These are phyloP conservation scores for Diplodia corticola DNA, from an alignment of 2,329 filamentous ascomycete species.

Conservation along the genomic window DNA sequence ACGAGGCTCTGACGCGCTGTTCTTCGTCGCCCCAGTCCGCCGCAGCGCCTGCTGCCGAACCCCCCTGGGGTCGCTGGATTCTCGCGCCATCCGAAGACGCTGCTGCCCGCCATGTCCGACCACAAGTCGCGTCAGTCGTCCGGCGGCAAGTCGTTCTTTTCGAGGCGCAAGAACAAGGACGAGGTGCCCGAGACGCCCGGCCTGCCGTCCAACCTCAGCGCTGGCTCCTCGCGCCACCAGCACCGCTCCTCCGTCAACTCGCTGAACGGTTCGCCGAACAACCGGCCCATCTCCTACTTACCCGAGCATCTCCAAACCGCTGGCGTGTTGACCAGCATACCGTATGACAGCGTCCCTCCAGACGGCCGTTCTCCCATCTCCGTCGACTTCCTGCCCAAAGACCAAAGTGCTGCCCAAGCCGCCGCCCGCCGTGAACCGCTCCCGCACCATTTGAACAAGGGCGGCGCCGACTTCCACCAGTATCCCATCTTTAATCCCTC, in stretches of 20 bases:
- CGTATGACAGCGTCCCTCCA: conserved; percentile 70
- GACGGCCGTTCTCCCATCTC: conserved; percentile 70
- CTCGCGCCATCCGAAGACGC: background rate
- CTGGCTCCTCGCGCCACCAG: conserved; percentile 71
- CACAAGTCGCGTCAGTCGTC: conserved; percentile 83
- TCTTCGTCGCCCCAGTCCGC: background rate
- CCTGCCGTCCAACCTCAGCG: conserved; percentile 64
- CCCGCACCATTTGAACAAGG: conserved; percentile 81
- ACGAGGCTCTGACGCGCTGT: conserved; percentile 1
- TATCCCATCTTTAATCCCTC: conserved; percentile 73
- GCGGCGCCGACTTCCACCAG: conserved; percentile 78
- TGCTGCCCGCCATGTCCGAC: conserved; percentile 41
- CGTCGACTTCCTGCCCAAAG: conserved; percentile 70
- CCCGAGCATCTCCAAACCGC: conserved; percentile 64
- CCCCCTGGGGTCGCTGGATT: conserved; percentile 10
- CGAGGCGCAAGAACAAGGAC: conserved; percentile 74
- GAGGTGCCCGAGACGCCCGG: conserved; percentile 58
- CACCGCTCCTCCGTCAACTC: conserved; percentile 58
- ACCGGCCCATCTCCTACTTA: conserved; percentile 58
- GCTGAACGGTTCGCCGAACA: conserved; percentile 51
- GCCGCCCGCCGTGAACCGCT: conserved; percentile 65
- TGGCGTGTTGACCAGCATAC: conserved; percentile 83
- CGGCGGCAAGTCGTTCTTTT: conserved; percentile 82
- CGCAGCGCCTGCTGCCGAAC: conserved; percentile 16
- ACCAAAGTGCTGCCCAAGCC: conserved; percentile 57